Evolutionary conservation across 177 flowering plant species (phyloP).

Genomic region (Vitis hybrid): DNA sequence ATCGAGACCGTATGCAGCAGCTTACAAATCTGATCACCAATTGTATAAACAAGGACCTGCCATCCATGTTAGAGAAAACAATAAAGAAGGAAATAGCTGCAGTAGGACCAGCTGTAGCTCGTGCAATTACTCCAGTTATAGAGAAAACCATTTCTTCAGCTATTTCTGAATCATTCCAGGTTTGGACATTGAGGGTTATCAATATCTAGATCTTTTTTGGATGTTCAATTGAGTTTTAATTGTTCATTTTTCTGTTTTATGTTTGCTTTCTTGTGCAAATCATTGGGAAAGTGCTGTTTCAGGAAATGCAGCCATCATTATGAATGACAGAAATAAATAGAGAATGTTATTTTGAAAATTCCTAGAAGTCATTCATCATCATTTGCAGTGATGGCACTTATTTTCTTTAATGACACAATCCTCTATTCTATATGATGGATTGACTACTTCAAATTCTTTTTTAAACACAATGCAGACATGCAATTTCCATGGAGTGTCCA

Average conservation of each 20-base stretch:
- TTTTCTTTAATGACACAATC: neutral
- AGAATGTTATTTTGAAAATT: neutral
- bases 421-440: too few relatives aligned
- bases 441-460: neutral
- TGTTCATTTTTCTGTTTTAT: neutral
- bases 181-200: slow-evolving; percentile 12
- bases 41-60: slow-evolving; percentile 66
- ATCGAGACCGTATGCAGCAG: slow-evolving; percentile 63
- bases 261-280: neutral
- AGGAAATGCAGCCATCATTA: neutral
- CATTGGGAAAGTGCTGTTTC: neutral
- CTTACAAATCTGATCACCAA: slow-evolving; percentile 54
- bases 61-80: slow-evolving; percentile 57
- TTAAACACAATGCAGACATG: neutral
- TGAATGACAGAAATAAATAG: neutral
- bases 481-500: neutral
- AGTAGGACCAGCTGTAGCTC: slow-evolving; percentile 64
- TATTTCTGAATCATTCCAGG: slow-evolving; percentile 83
- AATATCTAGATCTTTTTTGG: neutral
- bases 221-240: neutral
- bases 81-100: slow-evolving; percentile 83
- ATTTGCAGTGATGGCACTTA: neutral
- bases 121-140: slow-evolving; percentile 51
- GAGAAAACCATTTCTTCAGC: slow-evolving; percentile 73
- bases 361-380: neutral